Evolutionary conservation across 2,329 filamentous ascomycete genomes (phyloP), one percentile per base, ranked within the genome.

Genomic region (Mycosphaerelloides madeirae): DNA sequence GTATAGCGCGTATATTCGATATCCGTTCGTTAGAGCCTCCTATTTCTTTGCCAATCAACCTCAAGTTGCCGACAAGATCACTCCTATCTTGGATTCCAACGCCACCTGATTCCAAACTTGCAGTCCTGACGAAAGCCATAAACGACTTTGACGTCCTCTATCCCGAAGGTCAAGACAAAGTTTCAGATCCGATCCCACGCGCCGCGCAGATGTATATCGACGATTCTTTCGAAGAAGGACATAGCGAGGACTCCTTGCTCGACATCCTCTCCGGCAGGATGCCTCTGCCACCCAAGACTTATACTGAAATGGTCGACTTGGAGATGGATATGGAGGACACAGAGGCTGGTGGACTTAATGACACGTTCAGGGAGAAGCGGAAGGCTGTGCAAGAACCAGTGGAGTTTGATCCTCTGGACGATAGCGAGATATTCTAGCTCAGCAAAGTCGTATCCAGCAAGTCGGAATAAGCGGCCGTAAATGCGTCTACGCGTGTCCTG

Each of bases 251-350:
- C 49, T 73, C 69, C 32, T 50, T 75, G 18, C 70, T 69, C 38
- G 70, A 74, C 18, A 68, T 74, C 5, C 55, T 75, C 11, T 71
- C 70, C 1, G 72, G 72, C 0, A 56, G 68, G n/a, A 73, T 65
- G 35, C 66, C 68, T 1, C 53, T 69, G 31, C 68, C 67, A 11
- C 60, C 56, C 11, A 61, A 56, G 34, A 55, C 50, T 18, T 58
- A 57, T 53, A 64, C 58, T 11, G 55, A 63, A 37, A 55, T 51
- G 41, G 54, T 64, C 7, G 58, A 63, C 38, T 38, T 59, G 29
- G 60, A 63, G 12, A 54, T 57, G n/a, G 59, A 55, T 3, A 49
- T 37, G 15, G 58, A 62, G 19, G 61, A 61, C 2, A 43, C 28
- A 14, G 43, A 25, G 22, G 37, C 32, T 2, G 38, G 58, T 43